Conservation (phyloP, 2,329 filamentous ascomycete genomes). For the Endoconidiophora laricicola region DNA sequence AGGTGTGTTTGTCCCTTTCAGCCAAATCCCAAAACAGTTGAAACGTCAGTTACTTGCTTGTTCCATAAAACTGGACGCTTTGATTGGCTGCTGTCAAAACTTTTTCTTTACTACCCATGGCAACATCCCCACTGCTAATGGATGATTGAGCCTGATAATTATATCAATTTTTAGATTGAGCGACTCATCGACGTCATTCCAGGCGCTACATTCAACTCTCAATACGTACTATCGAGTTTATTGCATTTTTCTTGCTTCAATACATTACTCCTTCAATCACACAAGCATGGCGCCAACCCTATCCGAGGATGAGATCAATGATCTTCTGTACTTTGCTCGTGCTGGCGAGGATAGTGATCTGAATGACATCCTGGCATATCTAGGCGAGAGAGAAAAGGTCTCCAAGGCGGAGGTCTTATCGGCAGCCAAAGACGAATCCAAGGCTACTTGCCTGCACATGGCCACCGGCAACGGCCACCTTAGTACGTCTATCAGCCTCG, state of each 20-base stretch:
- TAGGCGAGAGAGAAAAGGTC: conserved; percentile 45
- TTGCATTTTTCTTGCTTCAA: background rate
- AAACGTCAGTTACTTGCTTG: background rate
- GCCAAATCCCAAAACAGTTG: too few relatives aligned
- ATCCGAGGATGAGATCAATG: conserved; percentile 70
- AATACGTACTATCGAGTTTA: background rate
- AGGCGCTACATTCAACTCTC: background rate
- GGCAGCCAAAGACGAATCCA: conserved; percentile 55
- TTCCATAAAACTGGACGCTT: conserved; percentile 4
- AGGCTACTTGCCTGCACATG: conserved; percentile 78
- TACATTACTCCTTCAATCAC: conserved; percentile 5
- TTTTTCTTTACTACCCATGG: conserved; percentile 2
- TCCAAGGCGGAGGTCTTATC: conserved; percentile 47
- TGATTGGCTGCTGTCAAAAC: conserved; percentile 7
- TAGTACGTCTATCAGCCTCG: conserved; percentile 32
- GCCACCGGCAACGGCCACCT: conserved; percentile 77
- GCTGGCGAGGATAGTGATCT: conserved; percentile 60
- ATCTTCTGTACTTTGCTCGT: conserved; percentile 76
- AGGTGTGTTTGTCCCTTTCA: too few relatives aligned
- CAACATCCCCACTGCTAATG: background rate
- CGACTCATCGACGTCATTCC: background rate
- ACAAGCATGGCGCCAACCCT: conserved; percentile 35
- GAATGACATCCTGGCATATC: conserved; percentile 34
- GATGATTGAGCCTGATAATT: background rate
- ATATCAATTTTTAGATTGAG: background rate